Conservation (phyloP, 2,329 filamentous ascomycete species). For the Rachicladosporium sp. region DNA sequence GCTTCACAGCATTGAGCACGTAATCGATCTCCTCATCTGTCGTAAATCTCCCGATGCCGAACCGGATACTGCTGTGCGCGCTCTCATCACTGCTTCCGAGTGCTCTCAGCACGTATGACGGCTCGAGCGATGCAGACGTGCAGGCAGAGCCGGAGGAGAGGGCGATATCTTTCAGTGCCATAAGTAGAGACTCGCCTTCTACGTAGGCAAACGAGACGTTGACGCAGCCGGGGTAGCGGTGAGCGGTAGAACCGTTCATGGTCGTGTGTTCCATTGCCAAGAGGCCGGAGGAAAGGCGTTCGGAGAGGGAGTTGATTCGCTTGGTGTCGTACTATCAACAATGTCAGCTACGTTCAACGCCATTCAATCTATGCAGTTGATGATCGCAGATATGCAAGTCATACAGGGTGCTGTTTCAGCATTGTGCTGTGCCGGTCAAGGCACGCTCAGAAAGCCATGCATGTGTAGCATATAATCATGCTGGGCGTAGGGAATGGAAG, state of each 20-base stretch:
- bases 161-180: slow-evolving; percentile 97
- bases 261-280: slow-evolving; percentile 82
- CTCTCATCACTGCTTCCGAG: slow-evolving; percentile 95
- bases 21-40: slow-evolving; percentile 95
- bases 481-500: slow-evolving; percentile 8
- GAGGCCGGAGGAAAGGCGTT: slow-evolving; percentile 70
- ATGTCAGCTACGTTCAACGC: slow-evolving; percentile 14
- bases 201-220: slow-evolving; percentile 98
- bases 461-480: slow-evolving; percentile 81
- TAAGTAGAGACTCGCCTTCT: slow-evolving; percentile 91
- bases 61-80: slow-evolving; percentile 93
- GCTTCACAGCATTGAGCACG: slow-evolving; percentile 82
- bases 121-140: slow-evolving; percentile 91
- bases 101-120: slow-evolving; percentile 88
- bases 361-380: not conserved
- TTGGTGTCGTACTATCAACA: slow-evolving; percentile 73
- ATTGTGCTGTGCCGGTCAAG: slow-evolving; percentile 39
- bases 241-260: slow-evolving; percentile 71
- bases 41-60: slow-evolving; percentile 94
- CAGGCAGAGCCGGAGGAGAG: slow-evolving; percentile 93
- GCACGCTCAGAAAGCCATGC: slow-evolving; percentile 78
- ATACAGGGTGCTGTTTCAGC: slow-evolving; percentile 27
- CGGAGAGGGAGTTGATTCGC: slow-evolving; percentile 70
- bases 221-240: slow-evolving; percentile 91
- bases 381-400: slow-evolving; percentile 2